Conservation (phyloP, 495 filamentous ascomycete genomes). For the Daldinia loculata region DNA sequence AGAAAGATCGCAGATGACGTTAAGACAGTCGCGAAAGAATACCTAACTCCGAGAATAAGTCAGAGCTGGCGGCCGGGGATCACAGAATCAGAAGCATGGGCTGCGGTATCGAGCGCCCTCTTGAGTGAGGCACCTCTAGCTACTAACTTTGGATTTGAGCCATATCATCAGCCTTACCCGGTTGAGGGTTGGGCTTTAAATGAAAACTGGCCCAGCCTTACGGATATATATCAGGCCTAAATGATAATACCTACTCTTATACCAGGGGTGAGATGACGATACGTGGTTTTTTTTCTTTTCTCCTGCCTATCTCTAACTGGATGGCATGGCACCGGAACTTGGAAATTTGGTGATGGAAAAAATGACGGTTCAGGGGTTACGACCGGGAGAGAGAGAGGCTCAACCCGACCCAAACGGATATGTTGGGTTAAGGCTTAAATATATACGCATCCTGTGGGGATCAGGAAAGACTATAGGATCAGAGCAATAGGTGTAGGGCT, state of each 20-base stretch:
- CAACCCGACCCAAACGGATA: slow-evolving; percentile 15
- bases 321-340: slow-evolving; percentile 27
- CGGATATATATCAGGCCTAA: slow-evolving; percentile 39
- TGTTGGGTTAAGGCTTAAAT: slow-evolving; percentile 7
- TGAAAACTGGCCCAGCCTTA: slow-evolving; percentile 35
- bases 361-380: slow-evolving; percentile 12
- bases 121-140: slow-evolving; percentile 21
- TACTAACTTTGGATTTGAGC: slow-evolving; percentile 26
- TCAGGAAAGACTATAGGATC: slow-evolving; percentile 3
- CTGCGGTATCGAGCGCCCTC: slow-evolving; percentile 23
- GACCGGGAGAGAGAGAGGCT: slow-evolving; percentile 14
- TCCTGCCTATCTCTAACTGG: not conserved
- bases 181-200: slow-evolving; percentile 31
- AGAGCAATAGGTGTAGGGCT: slow-evolving; percentile 4
- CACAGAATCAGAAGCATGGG: slow-evolving; percentile 35
- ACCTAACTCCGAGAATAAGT: slow-evolving; percentile 30
- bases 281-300: not conserved
- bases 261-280: slow-evolving; percentile 11
- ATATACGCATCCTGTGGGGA: not conserved
- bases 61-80: slow-evolving; percentile 27
- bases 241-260: slow-evolving; percentile 6
- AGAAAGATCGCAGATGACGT: slow-evolving; percentile 69
- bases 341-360: slow-evolving; percentile 22
- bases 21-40: slow-evolving; percentile 61
- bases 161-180: slow-evolving; percentile 35